Evolutionary conservation across 1,284 basidiomycete species (phyloP).

Genomic region (Microbotryum lychnidis-dioicae): DNA sequence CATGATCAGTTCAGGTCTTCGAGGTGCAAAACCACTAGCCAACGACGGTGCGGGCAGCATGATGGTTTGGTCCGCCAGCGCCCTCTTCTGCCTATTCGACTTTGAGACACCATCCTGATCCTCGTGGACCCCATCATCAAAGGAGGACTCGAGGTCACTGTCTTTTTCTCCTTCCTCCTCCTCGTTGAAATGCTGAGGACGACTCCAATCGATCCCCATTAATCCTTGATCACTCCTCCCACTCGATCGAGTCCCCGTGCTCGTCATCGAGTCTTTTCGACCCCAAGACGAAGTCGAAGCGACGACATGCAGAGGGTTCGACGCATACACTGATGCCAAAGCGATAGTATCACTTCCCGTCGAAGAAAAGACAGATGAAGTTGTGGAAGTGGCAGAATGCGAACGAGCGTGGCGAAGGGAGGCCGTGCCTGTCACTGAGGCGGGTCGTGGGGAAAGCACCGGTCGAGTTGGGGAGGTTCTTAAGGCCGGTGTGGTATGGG

Average conservation of each 20-base stretch:
- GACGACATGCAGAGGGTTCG: not conserved
- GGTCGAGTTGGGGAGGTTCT: not conserved
- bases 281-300: not conserved
- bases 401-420: conserved; percentile 3
- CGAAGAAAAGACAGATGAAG: conserved; percentile 3
- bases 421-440: not conserved
- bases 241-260: conserved; percentile 1
- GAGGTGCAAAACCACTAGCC: too few relatives aligned
- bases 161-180: not conserved
- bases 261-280: not conserved
- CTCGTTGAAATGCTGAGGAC: not conserved
- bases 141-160: too few relatives aligned
- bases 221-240: not conserved
- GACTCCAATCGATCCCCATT: not conserved
- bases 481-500: not conserved
- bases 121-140: too few relatives aligned
- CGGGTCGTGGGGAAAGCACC: not conserved
- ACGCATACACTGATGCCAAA: not conserved
- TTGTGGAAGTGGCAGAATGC: conserved; percentile 1
- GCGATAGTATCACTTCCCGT: not conserved
- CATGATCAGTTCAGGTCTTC: not conserved
- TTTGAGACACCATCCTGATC: not conserved
- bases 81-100: not conserved
- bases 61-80: too few relatives aligned
- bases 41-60: too few relatives aligned